Evolutionary conservation across 306 rosid genomes (phyloP).

Genomic region (Carpinus viminea): DNA sequence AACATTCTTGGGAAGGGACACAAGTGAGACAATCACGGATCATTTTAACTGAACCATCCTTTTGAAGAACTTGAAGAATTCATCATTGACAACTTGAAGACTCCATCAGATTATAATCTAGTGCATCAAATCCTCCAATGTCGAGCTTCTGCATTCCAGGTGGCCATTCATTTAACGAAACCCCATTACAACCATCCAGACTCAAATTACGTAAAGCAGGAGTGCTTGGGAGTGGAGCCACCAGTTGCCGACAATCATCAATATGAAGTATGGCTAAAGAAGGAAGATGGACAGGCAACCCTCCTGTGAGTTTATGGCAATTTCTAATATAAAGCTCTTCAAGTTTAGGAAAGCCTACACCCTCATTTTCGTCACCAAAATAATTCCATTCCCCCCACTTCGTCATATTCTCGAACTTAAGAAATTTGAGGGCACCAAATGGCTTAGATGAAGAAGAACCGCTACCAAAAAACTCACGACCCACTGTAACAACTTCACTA

Average conservation of each 20-base stretch:
- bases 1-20: no score
- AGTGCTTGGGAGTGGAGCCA: background rate
- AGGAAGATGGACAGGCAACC: background rate
- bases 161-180: background rate
- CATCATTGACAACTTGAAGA: no score
- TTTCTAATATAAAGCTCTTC: background rate
- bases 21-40: no score
- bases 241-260: background rate
- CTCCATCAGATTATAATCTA: no score
- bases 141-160: background rate
- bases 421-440: background rate
- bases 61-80: no score
- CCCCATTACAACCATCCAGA: no score
- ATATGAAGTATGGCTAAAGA: background rate
- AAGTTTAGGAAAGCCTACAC: conserved; percentile 5
- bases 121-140: background rate
- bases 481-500: background rate
- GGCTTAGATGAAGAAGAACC: background rate
- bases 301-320: background rate
- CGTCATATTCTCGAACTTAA: background rate
- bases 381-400: conserved; percentile 9
- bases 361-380: background rate
- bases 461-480: conserved; percentile 12
- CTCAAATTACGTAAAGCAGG: background rate
- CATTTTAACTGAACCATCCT: no score